These are phyloP conservation scores for Colletotrichum sp. DNA, from an alignment of 2,329 filamentous ascomycete species.

Conservation along the genomic window DNA sequence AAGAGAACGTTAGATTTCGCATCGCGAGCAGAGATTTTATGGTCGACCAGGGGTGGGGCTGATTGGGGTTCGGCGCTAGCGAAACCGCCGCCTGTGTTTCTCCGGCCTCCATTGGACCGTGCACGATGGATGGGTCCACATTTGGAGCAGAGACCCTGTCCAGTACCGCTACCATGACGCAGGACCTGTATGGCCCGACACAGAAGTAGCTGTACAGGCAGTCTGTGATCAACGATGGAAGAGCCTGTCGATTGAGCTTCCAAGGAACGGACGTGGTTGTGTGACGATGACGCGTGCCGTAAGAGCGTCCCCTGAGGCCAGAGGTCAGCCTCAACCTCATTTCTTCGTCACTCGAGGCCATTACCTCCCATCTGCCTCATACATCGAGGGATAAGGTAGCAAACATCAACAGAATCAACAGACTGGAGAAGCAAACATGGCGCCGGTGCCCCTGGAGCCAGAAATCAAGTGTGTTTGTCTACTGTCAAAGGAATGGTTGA, in stretches of 20 bases:
- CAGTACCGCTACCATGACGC: slow-evolving; percentile 4
- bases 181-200: background rate
- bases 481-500: background rate
- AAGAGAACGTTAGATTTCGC: slow-evolving; percentile 10
- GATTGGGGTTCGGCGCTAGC: background rate
- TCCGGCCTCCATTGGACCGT: slow-evolving; percentile 10
- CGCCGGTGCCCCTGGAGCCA: slow-evolving; percentile 27
- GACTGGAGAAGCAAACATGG: slow-evolving; percentile 21
- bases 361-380: background rate
- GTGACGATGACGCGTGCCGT: slow-evolving; percentile 16
- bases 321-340: background rate
- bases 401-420: background rate
- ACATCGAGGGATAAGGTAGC: background rate
- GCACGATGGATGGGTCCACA: background rate
- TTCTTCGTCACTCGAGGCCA: too few relatives aligned
- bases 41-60: slow-evolving; percentile 1
- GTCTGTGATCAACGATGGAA: background rate
- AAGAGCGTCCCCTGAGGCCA: background rate
- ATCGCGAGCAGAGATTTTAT: slow-evolving; percentile 20
- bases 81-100: slow-evolving; percentile 2
- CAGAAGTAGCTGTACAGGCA: slow-evolving; percentile 6
- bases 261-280: slow-evolving; percentile 3
- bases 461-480: slow-evolving; percentile 23
- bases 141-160: background rate
- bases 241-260: slow-evolving; percentile 5